Conservation (phyloP, 2,329 filamentous ascomycete species). For the Aspergillus clavatus region DNA sequence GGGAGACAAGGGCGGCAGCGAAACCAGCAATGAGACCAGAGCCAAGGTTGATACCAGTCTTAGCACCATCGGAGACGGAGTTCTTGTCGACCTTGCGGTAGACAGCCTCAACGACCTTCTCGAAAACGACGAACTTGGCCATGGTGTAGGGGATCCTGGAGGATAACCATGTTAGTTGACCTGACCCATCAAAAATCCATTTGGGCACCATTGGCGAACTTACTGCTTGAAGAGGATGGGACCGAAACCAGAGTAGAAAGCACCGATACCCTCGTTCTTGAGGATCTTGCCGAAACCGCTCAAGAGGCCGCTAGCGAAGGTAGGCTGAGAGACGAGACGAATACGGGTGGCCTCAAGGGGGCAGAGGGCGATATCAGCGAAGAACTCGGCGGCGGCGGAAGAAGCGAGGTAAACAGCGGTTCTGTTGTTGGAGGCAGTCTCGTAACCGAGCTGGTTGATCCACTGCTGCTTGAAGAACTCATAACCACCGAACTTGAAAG, state of each 20-base stretch:
- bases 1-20: constrained; percentile 79
- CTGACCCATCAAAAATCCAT: not conserved
- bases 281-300: constrained; percentile 78
- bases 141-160: constrained; percentile 82
- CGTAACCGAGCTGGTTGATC: constrained; percentile 74
- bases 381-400: constrained; percentile 59
- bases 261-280: constrained; percentile 74
- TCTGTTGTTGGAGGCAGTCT: constrained; percentile 72
- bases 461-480: constrained; percentile 94
- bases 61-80: constrained; percentile 60
- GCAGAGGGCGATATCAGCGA: constrained; percentile 67
- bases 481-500: constrained; percentile 91
- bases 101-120: constrained; percentile 75
- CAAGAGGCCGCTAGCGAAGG: constrained; percentile 74
- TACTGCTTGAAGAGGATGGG: constrained; percentile 81
- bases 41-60: constrained; percentile 78
- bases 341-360: constrained; percentile 91
- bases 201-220: constrained; percentile 26
- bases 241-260: constrained; percentile 89
- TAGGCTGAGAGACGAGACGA: constrained; percentile 83
- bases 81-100: constrained; percentile 68
- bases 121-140: constrained; percentile 92
- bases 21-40: constrained; percentile 84
- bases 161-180: constrained; percentile 6
- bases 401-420: constrained; percentile 74